Conservation (phyloP, 495 filamentous ascomycete species). For the Podospora fimiseda region DNA sequence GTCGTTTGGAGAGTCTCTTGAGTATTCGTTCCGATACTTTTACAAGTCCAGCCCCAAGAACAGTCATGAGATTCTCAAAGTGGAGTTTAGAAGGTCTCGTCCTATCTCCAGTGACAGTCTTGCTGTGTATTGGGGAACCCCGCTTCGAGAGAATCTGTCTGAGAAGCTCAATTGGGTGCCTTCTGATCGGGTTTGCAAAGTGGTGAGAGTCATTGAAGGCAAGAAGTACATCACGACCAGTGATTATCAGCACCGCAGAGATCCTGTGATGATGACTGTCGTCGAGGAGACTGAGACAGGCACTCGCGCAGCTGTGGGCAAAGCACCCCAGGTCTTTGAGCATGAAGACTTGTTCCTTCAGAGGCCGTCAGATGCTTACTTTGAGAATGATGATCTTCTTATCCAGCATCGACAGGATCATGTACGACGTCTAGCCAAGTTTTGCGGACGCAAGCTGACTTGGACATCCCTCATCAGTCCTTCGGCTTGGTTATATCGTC, state of each 20-base stretch:
- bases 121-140: conserved; percentile 21
- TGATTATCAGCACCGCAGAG: conserved; percentile 23
- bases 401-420: conserved; percentile 15
- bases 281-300: conserved; percentile 6
- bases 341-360: conserved; percentile 18
- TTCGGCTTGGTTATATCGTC: conserved; percentile 9
- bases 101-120: background rate
- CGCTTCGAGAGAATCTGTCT: conserved; percentile 3
- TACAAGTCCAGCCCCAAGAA: conserved; percentile 15
- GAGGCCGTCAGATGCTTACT: conserved; percentile 15
- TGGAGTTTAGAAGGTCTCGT: conserved; percentile 9
- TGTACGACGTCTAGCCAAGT: conserved; percentile 9
- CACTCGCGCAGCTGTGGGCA: background rate
- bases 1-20: background rate
- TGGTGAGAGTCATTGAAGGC: conserved; percentile 7
- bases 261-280: conserved; percentile 18
- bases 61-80: conserved; percentile 18
- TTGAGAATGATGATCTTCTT: conserved; percentile 22
- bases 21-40: conserved; percentile 19
- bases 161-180: conserved; percentile 19
- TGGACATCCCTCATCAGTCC: conserved; percentile 11
- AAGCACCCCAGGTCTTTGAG: conserved; percentile 15
- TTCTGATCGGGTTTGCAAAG: conserved; percentile 16
- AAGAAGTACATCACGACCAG: conserved; percentile 14
- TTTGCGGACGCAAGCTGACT: background rate